phyloP scores from a whole-genome alignment of 148 eudicot species.

The Fagopyrum esculentum region DNA sequence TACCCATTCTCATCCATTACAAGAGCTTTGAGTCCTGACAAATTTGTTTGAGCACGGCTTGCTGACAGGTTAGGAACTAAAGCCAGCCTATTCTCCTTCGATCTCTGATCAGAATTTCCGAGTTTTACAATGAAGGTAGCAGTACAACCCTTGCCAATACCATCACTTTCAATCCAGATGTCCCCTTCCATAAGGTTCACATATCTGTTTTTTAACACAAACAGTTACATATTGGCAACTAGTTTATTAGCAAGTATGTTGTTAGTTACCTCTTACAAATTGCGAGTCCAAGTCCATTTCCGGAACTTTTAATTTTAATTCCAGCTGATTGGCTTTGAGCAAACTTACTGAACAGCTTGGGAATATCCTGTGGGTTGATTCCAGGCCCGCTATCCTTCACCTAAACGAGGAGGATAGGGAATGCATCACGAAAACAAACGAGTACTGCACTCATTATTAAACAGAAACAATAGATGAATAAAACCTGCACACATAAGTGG shows the following conservation, averaged over 20 bases:
- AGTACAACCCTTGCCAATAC: too few species aligned
- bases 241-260: too few species aligned
- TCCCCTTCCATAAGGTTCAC: too few species aligned
- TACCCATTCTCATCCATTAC: conserved; percentile 80
- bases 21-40: conserved; percentile 72
- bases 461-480: not conserved
- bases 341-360: conserved; percentile 75
- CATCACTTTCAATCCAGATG: too few species aligned
- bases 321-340: conserved; percentile 45
- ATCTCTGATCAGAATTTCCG: too few species aligned
- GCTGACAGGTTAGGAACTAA: conserved; percentile 32
- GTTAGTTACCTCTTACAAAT: conserved; percentile 66
- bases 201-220: too few species aligned
- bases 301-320: conserved; percentile 39
- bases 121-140: too few species aligned
- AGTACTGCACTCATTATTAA: not conserved
- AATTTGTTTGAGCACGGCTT: conserved; percentile 33
- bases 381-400: conserved; percentile 88
- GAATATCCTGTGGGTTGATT: conserved; percentile 74
- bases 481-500: conserved; percentile 74
- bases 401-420: conserved; percentile 23
- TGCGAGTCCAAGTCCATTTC: conserved; percentile 88
- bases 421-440: not conserved
- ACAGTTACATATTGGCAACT: too few species aligned
- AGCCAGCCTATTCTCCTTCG: conserved; percentile 31